Evolutionary conservation across 2,329 filamentous ascomycete species (phyloP), one percentile per base, ranked within the genome.

Genomic region (Nemania sp.): DNA sequence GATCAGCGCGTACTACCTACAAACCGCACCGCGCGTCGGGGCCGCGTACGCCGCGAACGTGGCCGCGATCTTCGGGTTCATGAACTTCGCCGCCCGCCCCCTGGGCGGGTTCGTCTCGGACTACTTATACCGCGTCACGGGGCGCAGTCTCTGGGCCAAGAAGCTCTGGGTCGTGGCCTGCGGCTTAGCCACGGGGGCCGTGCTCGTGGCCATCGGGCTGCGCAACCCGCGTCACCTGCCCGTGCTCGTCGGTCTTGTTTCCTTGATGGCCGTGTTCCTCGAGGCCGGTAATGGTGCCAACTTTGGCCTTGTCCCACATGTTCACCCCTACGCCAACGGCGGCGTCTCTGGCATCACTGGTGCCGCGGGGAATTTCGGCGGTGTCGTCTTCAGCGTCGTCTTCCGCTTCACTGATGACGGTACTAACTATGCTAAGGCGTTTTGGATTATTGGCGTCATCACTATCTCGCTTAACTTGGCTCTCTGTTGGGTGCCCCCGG

Each of bases 231-330:
- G 84, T 22, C 67, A 79, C 20, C 70, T 86, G 42, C 72, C 79
- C 6, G 84, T 82, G 2, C 86, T 95, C 79, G 85, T 94, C 51
- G 90, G 89, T 1, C 82, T 96, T 5, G 75, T 95, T 7, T 86
- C 86, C 1, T 80, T 90, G 8, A 80, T 91, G 74, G 90, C 89
- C 1, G 80, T 96, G 68, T 96, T 96, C 75, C 73, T 91, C 37
- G 90, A 95, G 70, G 90, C 88, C 2, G 86, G 86, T 36, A 96
- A 96, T 68, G 92, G 92, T 0, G 86, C 90, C 34, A 94, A 90
- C 73, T 96, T 94, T 71, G 84, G 90, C 0, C 80, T 96, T 5
- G 87, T 96, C 20, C 91, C 91, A 3, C 92, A 96, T 68, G 87
- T 96, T 1, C 88, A 92, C 71, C 90, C 90, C 1, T 81, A 80